These are phyloP conservation scores for Lactuca sativa DNA, from an alignment of 129 eudicot species.

Conservation along the genomic window DNA sequence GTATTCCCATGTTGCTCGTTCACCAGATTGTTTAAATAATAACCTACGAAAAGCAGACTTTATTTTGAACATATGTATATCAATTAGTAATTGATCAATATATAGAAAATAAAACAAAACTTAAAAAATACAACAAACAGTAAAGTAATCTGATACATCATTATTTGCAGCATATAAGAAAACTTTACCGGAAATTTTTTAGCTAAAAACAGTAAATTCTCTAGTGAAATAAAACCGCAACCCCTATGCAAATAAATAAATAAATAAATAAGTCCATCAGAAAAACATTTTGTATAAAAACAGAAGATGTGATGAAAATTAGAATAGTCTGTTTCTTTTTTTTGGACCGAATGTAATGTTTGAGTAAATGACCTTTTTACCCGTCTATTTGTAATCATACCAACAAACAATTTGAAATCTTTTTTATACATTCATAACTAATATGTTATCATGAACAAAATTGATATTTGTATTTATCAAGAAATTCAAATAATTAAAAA, in stretches of 20 bases:
- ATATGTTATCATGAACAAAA: not conserved
- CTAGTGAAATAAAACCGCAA: conserved; percentile 77
- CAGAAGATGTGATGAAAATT: too few relatives aligned
- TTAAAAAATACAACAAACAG: not conserved
- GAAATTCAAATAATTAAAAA: not conserved
- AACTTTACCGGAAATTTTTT: conserved; percentile 64
- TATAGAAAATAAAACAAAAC: conserved; percentile 3
- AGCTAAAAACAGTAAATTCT: conserved; percentile 74
- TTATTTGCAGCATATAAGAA: conserved; percentile 16
- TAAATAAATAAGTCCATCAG: conserved; percentile 1
- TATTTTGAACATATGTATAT: conserved; percentile 32
- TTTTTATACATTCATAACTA: too few relatives aligned
- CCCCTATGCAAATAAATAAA: conserved; percentile 42
- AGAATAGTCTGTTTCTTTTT: too few relatives aligned
- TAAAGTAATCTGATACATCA: too few relatives aligned
- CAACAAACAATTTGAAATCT: too few relatives aligned
- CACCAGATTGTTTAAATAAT: conserved; percentile 58
- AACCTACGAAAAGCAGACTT: conserved; percentile 67
- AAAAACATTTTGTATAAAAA: not conserved
- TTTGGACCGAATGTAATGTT: not conserved
- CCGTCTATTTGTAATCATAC: not conserved
- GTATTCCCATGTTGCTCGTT: conserved; percentile 71
- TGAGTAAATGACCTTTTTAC: not conserved
- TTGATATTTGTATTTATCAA: not conserved
- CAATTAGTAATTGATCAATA: conserved; percentile 26